These are phyloP conservation scores for Aspergillus vadensis DNA, from an alignment of 2,329 filamentous ascomycete species.

Conservation along the genomic window DNA sequence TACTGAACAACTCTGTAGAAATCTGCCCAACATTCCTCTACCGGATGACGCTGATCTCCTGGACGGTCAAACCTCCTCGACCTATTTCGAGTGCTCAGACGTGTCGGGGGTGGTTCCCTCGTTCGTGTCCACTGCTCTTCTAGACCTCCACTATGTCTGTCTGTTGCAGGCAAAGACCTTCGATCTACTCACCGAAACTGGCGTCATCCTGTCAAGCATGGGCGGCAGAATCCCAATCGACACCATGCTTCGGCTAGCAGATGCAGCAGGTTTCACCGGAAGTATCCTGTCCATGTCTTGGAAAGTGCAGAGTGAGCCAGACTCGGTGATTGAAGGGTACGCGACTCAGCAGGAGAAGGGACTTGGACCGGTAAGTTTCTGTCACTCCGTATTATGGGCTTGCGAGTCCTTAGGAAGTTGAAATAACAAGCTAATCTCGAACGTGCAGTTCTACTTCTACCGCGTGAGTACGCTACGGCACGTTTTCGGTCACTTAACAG, in stretches of 20 bases:
- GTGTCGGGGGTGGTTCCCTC: background rate
- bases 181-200: background rate
- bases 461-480: background rate
- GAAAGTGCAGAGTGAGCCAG: constrained; percentile 3
- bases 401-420: too few species aligned
- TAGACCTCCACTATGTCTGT: background rate
- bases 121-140: background rate
- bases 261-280: background rate
- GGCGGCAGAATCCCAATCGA: background rate
- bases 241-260: background rate
- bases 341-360: background rate
- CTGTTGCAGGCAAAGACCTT: background rate
- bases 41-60: background rate
- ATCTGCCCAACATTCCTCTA: background rate
- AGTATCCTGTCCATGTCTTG: background rate
- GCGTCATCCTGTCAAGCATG: background rate
- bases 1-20: background rate
- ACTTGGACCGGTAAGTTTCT: background rate
- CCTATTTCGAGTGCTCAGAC: background rate
- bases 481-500: background rate
- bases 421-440: too few species aligned
- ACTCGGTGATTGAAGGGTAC: constrained; percentile 1
- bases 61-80: background rate
- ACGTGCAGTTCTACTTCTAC: constrained; percentile 4
- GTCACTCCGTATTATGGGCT: too few species aligned